phyloP scores from a whole-genome alignment of 2,329 filamentous ascomycete genomes.

The Berkeleyomyces rouxiae region DNA sequence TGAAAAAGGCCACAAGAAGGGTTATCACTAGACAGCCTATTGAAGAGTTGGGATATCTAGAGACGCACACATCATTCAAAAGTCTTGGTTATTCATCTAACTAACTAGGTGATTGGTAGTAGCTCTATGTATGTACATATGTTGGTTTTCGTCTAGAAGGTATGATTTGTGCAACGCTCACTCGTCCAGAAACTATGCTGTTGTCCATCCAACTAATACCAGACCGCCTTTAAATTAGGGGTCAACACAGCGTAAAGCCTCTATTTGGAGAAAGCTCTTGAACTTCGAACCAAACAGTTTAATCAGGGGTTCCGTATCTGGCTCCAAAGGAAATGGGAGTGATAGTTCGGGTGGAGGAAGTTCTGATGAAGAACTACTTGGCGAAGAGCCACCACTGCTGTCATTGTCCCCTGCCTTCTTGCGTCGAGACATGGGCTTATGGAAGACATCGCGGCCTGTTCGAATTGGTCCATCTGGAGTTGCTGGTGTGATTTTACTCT shows the following conservation, averaged over 20 bases:
- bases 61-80: no score
- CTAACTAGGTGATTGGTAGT: no score
- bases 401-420: neutral
- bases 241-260: slow-evolving; percentile 3
- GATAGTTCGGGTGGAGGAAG: neutral
- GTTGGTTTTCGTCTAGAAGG: no score
- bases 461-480: slow-evolving; percentile 7
- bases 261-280: slow-evolving; percentile 6
- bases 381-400: neutral
- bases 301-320: slow-evolving; percentile 5
- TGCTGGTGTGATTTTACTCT: slow-evolving; percentile 12
- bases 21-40: no score
- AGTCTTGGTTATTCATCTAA: no score
- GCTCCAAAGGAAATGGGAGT: slow-evolving; percentile 10
- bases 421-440: slow-evolving; percentile 13
- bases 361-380: neutral
- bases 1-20: no score
- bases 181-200: neutral
- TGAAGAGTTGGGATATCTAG: no score
- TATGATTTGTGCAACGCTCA: neutral
- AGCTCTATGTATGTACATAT: no score
- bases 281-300: slow-evolving; percentile 6
- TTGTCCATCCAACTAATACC: neutral
- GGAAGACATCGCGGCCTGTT: slow-evolving; percentile 11
- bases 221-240: neutral